A percentile compares a stretch with the other conserved stretches of the same genome.
phyloP scores from a whole-genome alignment of 345 rosid genomes.

The Rhizophora apiculata region DNA sequence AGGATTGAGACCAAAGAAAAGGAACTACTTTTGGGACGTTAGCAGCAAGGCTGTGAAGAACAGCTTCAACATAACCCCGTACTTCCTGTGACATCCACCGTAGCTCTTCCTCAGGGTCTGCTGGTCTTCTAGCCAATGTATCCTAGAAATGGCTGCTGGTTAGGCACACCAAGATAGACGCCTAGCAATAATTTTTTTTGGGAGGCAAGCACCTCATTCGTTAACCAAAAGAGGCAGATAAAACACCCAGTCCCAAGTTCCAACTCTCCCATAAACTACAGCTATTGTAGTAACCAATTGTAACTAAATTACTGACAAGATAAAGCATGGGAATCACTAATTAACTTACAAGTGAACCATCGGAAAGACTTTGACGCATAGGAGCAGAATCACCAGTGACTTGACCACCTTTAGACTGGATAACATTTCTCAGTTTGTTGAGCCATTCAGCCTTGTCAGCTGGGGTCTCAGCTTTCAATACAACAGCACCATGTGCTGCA shows the following conservation, averaged over 20 bases:
- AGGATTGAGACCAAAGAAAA: conserved; percentile 5
- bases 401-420: conserved; percentile 68
- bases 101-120: conserved; percentile 98
- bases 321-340: background rate
- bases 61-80: conserved; percentile 99
- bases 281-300: background rate
- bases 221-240: background rate
- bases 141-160: conserved; percentile 42
- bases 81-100: conserved; percentile 99
- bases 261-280: background rate
- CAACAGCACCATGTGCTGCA: conserved; percentile 86
- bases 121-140: conserved; percentile 84
- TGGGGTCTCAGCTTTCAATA: conserved; percentile 80
- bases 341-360: conserved; percentile 92
- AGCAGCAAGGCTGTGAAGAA: conserved; percentile 97
- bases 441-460: conserved; percentile 91
- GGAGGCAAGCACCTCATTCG: background rate
- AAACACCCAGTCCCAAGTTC: background rate
- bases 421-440: conserved; percentile 64
- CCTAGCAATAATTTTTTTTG: background rate
- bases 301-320: background rate
- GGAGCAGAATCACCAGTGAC: conserved; percentile 47
- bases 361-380: conserved; percentile 91
- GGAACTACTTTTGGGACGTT: conserved; percentile 85
- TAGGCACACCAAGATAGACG: background rate